Evolutionary conservation across 495 filamentous ascomycete genomes (phyloP), one percentile per base, ranked within the genome.

Genomic region (Amorphotheca resinae): DNA sequence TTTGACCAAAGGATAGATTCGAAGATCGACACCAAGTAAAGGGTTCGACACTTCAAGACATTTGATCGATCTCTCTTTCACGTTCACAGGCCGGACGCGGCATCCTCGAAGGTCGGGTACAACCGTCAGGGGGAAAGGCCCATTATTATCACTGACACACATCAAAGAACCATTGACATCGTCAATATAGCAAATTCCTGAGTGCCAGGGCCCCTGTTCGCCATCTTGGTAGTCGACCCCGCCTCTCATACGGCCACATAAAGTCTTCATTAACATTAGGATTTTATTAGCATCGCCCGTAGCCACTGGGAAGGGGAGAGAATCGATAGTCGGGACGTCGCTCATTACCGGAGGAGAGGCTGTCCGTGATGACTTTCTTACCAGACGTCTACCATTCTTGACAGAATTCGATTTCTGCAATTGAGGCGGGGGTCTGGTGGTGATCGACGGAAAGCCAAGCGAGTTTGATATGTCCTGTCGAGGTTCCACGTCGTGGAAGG

Each of bases 21-120:
- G 73, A 23, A 95, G 68, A 22, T 81, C 76, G 14, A 82, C 64
- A 14, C 73, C 79, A 16, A 75, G 76, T 6, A 80, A 76, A 30
- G 74, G 76, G 16, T 79, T 80, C 17, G 72, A 70, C n/a, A 98
- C 72, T 53, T 88, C 84, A 9, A 98, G 73, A 54, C 83, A 87
- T n/a, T 75, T 78, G 9, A 66, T 70, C 38, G 73, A 73, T 34
- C 76, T 64, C 44, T 84, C 83, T 2, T 67, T 56, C 35, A 73
- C 70, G 30, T 76, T 77, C 44, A 77, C 60, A 8, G 82, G 79
- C 40, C 73, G 72, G 18, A 95, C 85, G 39, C 76, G 77, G 55
- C 91, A 98, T 16, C 88, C 87, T 48, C 88, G 73, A 16, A 98
- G 71, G 54, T 95, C 88, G 15, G 84, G 72, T 3, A 98, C 73